A percentile compares a stretch with the other conserved stretches of the same genome.
Conservation (phyloP, 768 basidiomycete genomes). For the Leccinum disarticulatum region DNA sequence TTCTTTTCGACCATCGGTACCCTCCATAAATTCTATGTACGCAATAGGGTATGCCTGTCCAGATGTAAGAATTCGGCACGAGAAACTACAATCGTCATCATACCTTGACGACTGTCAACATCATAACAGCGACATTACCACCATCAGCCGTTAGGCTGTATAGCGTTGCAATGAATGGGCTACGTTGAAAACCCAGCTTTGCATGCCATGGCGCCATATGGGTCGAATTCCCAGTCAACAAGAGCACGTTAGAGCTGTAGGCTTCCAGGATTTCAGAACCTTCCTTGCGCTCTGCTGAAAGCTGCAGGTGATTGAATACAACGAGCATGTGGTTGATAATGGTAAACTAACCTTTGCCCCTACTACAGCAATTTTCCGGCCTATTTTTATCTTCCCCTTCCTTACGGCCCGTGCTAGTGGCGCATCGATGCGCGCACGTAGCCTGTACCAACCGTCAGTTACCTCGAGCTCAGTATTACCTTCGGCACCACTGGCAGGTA, state of each 20-base stretch:
- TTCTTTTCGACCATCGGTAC: constrained; percentile 46
- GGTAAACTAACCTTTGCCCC: constrained; percentile 68
- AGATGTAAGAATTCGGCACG: neutral
- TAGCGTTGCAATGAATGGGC: constrained; percentile 72
- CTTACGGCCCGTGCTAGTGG: constrained; percentile 69
- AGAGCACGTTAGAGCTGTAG: constrained; percentile 62
- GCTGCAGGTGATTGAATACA: constrained; percentile 38
- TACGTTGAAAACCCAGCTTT: constrained; percentile 74
- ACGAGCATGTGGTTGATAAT: neutral
- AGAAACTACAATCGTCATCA: neutral
- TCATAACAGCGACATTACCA: constrained; percentile 71
- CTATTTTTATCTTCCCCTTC: constrained; percentile 65
- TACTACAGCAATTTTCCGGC: constrained; percentile 79
- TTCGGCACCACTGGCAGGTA: constrained; percentile 41
- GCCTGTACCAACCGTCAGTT: constrained; percentile 97
- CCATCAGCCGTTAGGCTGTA: constrained; percentile 81
- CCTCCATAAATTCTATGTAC: constrained; percentile 67
- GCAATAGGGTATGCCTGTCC: constrained; percentile 69
- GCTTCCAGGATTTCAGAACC: constrained; percentile 82
- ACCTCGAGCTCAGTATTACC: constrained; percentile 69
- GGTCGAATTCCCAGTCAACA: constrained; percentile 81
- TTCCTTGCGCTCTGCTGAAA: constrained; percentile 70
- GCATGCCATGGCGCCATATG: constrained; percentile 86
- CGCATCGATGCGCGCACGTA: constrained; percentile 74
- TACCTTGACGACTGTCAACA: constrained; percentile 71